These are phyloP conservation scores for Euphrasia confusa DNA, from an alignment of 257 asterid genomes.

Conservation along the genomic window DNA sequence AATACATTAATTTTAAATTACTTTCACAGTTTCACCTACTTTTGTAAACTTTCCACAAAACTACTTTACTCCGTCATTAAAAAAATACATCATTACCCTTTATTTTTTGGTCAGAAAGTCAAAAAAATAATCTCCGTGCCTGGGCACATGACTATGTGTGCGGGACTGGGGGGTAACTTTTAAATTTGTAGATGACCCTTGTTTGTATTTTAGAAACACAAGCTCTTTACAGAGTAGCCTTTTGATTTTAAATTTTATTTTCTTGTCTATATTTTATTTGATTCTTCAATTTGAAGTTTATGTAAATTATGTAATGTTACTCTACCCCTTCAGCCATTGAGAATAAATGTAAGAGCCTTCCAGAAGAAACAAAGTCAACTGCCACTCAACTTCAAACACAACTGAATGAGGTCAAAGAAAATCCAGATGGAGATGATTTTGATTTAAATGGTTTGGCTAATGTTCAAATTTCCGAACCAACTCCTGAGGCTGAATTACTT, in stretches of 20 bases:
- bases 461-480: slow-evolving; percentile 37
- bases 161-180: too few species aligned
- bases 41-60: too few species aligned
- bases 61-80: too few species aligned
- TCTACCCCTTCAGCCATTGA: slow-evolving; percentile 37
- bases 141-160: too few species aligned
- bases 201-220: not conserved
- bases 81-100: too few species aligned
- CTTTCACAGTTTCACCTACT: too few species aligned
- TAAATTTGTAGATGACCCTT: not conserved
- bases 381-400: slow-evolving; percentile 32
- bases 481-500: slow-evolving; percentile 31
- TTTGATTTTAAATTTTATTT: not conserved
- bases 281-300: slow-evolving; percentile 15
- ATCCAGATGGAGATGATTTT: slow-evolving; percentile 30
- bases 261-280: slow-evolving; percentile 4
- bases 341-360: slow-evolving; percentile 38
- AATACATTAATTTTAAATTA: too few species aligned
- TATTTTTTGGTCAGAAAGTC: too few species aligned
- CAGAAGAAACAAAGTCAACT: slow-evolving; percentile 34
- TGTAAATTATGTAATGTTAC: slow-evolving; percentile 2
- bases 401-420: slow-evolving; percentile 40
- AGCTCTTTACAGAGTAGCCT: not conserved
- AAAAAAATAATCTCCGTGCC: too few species aligned
- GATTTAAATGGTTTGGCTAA: slow-evolving; percentile 26